Percentiles rank a stretch among this genome's conserved stretches.
phyloP scores from a whole-genome alignment of 1,139 yeast genomes.

The Pichia sp. region DNA sequence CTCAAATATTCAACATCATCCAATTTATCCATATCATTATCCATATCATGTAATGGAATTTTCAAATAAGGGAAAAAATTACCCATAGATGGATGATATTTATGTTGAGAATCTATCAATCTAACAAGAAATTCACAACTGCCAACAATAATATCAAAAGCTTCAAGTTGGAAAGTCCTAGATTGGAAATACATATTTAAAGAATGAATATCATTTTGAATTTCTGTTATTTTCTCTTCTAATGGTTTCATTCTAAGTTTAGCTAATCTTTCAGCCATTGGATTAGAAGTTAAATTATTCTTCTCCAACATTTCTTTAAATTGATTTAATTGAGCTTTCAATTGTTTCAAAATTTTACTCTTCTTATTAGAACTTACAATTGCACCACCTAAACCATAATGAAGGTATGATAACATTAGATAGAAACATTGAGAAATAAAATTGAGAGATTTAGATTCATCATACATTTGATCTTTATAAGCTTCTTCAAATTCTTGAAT shows the following conservation, averaged over 20 bases:
- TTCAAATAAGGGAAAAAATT: conserved; percentile 30
- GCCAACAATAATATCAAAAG: conserved; percentile 73
- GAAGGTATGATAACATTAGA: conserved; percentile 68
- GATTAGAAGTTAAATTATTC: conserved; percentile 21
- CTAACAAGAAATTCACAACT: conserved; percentile 64
- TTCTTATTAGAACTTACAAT: conserved; percentile 50
- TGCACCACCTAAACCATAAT: conserved; percentile 86
- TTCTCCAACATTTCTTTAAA: conserved; percentile 31
- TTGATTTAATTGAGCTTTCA: conserved; percentile 44
- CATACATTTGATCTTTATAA: conserved; percentile 27
- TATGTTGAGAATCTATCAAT: conserved; percentile 63
- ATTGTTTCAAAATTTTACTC: conserved; percentile 44
- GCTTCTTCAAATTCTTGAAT: conserved; percentile 59
- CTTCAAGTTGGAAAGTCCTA: conserved; percentile 49
- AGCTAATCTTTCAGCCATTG: conserved; percentile 28
- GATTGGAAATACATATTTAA: conserved; percentile 54
- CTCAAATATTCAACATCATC: conserved; percentile 66
- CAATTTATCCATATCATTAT: conserved; percentile 48
- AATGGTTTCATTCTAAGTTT: conserved; percentile 25
- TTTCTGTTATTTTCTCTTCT: conserved; percentile 22
- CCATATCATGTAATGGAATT: conserved; percentile 54
- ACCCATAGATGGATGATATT: conserved; percentile 43
- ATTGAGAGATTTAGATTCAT: conserved; percentile 37
- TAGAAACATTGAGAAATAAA: conserved; percentile 87
- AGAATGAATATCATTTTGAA: conserved; percentile 44